These are phyloP conservation scores for Talaromyces sp. DNA, from an alignment of 2,329 filamentous ascomycete genomes.

Conservation along the genomic window DNA sequence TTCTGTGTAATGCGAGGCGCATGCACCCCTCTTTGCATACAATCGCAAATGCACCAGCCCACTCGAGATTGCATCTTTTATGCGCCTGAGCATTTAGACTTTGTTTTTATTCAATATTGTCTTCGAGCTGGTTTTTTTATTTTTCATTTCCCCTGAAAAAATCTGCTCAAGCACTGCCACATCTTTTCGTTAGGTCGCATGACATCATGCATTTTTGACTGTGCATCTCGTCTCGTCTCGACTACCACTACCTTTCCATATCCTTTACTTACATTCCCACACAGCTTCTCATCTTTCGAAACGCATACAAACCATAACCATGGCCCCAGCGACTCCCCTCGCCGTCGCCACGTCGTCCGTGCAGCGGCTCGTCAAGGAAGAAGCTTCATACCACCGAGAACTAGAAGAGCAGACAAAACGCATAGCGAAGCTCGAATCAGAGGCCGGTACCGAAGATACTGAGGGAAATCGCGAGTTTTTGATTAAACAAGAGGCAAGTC, in stretches of 20 bases:
- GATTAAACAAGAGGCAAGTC: constrained; percentile 77
- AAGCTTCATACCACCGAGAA: constrained; percentile 84
- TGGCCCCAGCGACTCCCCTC: constrained; percentile 73
- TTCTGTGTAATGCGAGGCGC: background rate
- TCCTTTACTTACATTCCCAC: background rate
- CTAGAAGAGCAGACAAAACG: constrained; percentile 66
- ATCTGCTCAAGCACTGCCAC: background rate
- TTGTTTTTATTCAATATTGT: background rate
- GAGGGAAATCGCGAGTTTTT: constrained; percentile 75
- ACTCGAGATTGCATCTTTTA: background rate
- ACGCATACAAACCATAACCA: constrained; percentile 32
- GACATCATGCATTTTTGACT: background rate
- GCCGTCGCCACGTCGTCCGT: constrained; percentile 75
- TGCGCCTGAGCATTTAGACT: background rate
- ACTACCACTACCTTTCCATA: background rate
- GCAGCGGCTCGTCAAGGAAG: constrained; percentile 82
- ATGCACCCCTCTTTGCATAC: background rate
- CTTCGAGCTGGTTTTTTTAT: background rate
- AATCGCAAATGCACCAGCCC: background rate
- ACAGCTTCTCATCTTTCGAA: background rate
- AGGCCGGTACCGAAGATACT: constrained; percentile 54
- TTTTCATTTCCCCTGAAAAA: background rate
- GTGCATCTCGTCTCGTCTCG: background rate
- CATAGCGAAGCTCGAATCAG: constrained; percentile 49
- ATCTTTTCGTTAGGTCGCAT: background rate